A percentile compares a stretch with the other conserved stretches of the same genome.
Conservation (phyloP, 2,329 filamentous ascomycete species). For the Penicillium sp. region DNA sequence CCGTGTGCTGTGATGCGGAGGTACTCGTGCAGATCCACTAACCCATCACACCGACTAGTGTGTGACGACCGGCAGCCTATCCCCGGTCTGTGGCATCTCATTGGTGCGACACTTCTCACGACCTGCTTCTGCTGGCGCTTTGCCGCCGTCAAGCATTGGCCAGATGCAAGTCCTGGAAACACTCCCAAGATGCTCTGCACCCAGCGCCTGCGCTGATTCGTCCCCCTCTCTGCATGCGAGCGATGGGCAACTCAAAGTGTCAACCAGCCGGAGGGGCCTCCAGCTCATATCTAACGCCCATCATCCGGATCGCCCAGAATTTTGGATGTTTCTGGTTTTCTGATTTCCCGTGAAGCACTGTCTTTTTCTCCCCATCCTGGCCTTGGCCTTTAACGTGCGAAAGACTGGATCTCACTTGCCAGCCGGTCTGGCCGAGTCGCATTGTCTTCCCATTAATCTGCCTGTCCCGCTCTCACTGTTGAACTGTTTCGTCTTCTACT, state of each 20-base stretch:
- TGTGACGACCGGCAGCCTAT: constrained; percentile 32
- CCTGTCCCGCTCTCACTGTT: background rate
- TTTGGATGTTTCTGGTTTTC: constrained; percentile 17
- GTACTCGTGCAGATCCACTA: constrained; percentile 30
- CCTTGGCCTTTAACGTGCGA: constrained; percentile 25
- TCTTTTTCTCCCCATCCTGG: background rate
- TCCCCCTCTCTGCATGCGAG: constrained; percentile 29
- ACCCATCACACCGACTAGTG: constrained; percentile 35
- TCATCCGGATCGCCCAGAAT: constrained; percentile 24
- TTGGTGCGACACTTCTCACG: constrained; percentile 28
- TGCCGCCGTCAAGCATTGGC: constrained; percentile 34
- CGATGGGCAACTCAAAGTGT: constrained; percentile 17
- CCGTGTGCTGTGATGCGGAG: constrained; percentile 16
- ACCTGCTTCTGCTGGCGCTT: constrained; percentile 34
- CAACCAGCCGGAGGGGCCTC: constrained; percentile 11
- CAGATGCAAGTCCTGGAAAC: constrained; percentile 35
- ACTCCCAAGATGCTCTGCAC: constrained; percentile 21
- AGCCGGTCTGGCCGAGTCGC: constrained; percentile 39
- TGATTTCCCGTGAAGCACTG: constrained; percentile 10
- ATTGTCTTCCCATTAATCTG: constrained; percentile 6
- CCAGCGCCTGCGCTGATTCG: constrained; percentile 25
- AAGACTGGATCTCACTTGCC: constrained; percentile 33
- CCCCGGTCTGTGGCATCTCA: constrained; percentile 19
- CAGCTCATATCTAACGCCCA: constrained; percentile 32
- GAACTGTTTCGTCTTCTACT: background rate